Evolutionary conservation across 1,139 yeast species (phyloP).

Genomic region (Pichia sp.): DNA sequence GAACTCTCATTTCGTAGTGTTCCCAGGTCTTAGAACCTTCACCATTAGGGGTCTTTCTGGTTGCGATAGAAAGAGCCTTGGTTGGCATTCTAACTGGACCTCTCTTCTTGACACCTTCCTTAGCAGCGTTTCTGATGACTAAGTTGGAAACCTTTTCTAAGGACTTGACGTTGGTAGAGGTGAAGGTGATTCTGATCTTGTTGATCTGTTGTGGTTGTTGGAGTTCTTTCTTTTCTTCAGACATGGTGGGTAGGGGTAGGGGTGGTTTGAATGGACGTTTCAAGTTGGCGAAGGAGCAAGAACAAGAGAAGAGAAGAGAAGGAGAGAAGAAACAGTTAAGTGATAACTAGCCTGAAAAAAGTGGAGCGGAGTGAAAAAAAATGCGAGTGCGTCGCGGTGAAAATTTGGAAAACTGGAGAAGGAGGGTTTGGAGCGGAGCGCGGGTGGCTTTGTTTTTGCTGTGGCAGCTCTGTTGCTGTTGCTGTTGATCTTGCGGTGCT

Average conservation of each 20-base stretch:
- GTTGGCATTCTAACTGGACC: constrained; percentile 99
- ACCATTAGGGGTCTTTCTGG: constrained; percentile 99
- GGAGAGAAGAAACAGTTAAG: not conserved
- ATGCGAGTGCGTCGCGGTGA: not conserved
- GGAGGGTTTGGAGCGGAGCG: too few species aligned
- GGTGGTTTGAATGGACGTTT: constrained; percentile 26
- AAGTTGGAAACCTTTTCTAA: constrained; percentile 89
- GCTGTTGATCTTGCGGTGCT: too few species aligned
- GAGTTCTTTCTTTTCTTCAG: constrained; percentile 70
- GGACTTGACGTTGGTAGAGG: constrained; percentile 98
- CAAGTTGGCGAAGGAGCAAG: constrained; percentile 10
- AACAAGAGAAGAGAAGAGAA: constrained; percentile 1
- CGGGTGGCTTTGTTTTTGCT: too few species aligned
- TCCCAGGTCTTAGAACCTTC: constrained; percentile 99
- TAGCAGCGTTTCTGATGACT: constrained; percentile 84
- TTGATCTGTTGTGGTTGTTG: constrained; percentile 79
- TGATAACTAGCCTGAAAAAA: not conserved
- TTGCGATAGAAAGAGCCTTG: constrained; percentile 95
- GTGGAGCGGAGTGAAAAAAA: not conserved
- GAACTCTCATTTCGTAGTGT: constrained; percentile 99
- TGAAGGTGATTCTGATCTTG: constrained; percentile 98
- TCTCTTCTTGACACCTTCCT: constrained; percentile 77
- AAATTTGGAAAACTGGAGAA: too few species aligned
- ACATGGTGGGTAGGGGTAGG: constrained; percentile 38
- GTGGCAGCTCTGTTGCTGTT: too few species aligned